phyloP scores from a whole-genome alignment of 306 rosid species.

The Quercus aquifolioides region DNA sequence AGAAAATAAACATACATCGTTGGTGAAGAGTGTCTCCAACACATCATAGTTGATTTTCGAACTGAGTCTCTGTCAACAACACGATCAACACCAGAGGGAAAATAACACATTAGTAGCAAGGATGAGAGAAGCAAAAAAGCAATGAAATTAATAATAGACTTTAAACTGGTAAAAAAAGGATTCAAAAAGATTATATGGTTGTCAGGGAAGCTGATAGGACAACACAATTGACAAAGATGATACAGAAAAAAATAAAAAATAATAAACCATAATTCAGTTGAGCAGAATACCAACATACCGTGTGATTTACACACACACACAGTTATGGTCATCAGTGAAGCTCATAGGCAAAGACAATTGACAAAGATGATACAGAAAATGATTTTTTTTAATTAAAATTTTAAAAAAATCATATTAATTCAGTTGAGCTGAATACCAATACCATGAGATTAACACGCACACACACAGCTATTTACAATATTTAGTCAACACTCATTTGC shows the following conservation, averaged over 20 bases:
- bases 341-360: background rate
- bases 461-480: background rate
- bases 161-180: background rate
- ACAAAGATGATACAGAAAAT: background rate
- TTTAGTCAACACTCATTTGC: background rate
- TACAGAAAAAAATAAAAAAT: no score
- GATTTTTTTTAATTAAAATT: no score
- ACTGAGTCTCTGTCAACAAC: conserved; percentile 55
- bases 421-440: background rate
- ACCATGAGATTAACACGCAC: background rate
- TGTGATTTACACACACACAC: no score
- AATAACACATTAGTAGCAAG: conserved; percentile 1
- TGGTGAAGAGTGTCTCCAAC: conserved; percentile 46
- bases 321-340: background rate
- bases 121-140: conserved; percentile 1
- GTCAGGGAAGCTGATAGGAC: background rate
- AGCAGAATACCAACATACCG: no score
- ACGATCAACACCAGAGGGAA: conserved; percentile 5
- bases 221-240: no score
- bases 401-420: background rate
- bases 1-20: conserved; percentile 36
- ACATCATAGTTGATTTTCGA: conserved; percentile 61
- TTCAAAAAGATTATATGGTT: background rate
- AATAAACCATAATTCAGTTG: no score
- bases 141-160: background rate